phyloP scores from a whole-genome alignment of 1,139 yeast species.

The Lodderomyces orthopsilosis region DNA sequence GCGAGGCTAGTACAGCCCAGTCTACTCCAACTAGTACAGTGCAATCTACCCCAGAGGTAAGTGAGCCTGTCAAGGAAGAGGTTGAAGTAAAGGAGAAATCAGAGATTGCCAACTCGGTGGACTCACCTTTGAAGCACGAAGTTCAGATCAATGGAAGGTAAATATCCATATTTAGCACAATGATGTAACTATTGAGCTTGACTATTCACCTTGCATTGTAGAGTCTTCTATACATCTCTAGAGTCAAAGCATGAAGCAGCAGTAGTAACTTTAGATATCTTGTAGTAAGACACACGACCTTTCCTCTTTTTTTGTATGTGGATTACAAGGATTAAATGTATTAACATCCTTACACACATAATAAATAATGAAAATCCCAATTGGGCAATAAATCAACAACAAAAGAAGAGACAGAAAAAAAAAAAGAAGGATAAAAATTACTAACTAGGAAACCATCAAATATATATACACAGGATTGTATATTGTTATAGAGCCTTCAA shows the following conservation, averaged over 20 bases:
- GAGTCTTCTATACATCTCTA: no score
- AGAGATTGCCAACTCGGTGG: background rate
- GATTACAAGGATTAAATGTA: background rate
- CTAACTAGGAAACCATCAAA: slow-evolving; percentile 8
- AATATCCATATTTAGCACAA: background rate
- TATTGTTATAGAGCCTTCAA: background rate
- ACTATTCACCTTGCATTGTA: no score
- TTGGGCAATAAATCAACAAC: background rate
- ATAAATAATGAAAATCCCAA: background rate
- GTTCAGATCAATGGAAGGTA: background rate
- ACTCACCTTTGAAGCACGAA: slow-evolving; percentile 5
- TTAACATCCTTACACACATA: background rate
- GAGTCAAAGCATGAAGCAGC: no score
- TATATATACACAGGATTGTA: slow-evolving; percentile 1
- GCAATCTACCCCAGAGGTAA: slow-evolving; percentile 4
- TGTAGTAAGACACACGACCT: background rate
- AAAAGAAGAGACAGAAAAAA: background rate
- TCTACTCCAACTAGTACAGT: background rate
- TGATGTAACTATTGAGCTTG: no score
- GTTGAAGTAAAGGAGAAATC: background rate
- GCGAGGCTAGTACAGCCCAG: background rate
- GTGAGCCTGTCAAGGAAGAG: background rate
- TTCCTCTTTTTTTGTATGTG: background rate
- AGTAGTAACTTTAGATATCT: no score
- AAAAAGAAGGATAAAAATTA: background rate